Base-by-base conservation (phyloP, 331 rosid genomes). In the Ulmus americana region DNA sequence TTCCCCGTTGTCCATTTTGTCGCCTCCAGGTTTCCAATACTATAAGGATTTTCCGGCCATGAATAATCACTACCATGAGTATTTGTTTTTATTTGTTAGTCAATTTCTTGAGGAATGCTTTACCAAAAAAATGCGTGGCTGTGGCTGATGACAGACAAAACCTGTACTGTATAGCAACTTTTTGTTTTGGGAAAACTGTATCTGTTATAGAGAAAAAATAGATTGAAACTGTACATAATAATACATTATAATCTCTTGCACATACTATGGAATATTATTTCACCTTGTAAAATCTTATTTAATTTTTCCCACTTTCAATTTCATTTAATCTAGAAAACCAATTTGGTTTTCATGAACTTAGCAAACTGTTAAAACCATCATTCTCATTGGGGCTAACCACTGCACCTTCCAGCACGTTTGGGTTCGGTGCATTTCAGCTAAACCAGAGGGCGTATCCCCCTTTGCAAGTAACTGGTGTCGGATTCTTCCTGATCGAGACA, bases 1-100 rank as follows among this genome's bases (percentile, higher is more conserved):
- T 92, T 66, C 80, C 94, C 4, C 85, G 66, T 75, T 92, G 98
- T 68, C 98, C 98, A 63, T 92, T 92, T 80, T 92, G 98, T 61
- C 87, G 96, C 70, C 86, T 86, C 67, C 88, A 86, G 68, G 98
- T 92, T 68, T 67, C 95, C 3, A 85, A 76, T 70, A 83, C 95
- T 22, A 72, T 89, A 55, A 81, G 84, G 81, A 89, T 89, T 65
- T 92, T 75, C 63, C 87, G 94, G 76, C 98, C 96, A 42, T 92
- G 82, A 76, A 58, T 40, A 43, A 43, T 5, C 20, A 13, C 4
- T 20, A 8, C 6, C 2, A 39, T 13, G 28, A 18, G 41, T 7
- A 53, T 16, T 9, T 18, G 8, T 10, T 8, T 11, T 9, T 18
- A 6, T 10, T 8, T 11, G 39, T 54, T 13, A 28, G 35, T 2